Percentiles rank a stretch among this genome's conserved stretches.
These are phyloP conservation scores for Trichoderma koningiopsis DNA, from an alignment of 2,329 filamentous ascomycete genomes.

Conservation along the genomic window DNA sequence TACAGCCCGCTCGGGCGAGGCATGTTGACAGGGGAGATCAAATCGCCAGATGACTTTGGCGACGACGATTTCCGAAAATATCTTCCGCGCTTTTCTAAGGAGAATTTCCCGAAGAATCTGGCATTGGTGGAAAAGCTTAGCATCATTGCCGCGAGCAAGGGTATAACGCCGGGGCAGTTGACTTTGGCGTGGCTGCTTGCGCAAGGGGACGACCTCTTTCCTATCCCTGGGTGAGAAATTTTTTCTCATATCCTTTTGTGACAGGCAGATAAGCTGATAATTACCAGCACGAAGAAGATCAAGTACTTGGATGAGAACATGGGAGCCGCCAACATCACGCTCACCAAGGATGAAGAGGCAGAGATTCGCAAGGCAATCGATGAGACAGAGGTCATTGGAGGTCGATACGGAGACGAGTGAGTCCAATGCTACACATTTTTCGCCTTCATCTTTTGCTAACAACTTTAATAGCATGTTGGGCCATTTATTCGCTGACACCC, in stretches of 20 bases:
- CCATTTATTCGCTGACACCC: constrained; percentile 9
- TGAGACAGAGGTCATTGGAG: constrained; percentile 35
- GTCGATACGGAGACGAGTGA: constrained; percentile 30
- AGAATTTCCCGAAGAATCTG: constrained; percentile 49
- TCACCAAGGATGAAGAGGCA: constrained; percentile 41
- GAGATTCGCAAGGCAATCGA: constrained; percentile 37
- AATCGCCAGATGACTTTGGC: constrained; percentile 47
- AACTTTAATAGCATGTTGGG: neutral
- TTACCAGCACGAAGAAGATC: constrained; percentile 45
- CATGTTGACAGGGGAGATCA: constrained; percentile 55
- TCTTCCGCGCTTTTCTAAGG: constrained; percentile 28
- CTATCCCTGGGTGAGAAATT: constrained; percentile 49
- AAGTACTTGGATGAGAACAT: constrained; percentile 52
- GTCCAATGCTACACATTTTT: neutral
- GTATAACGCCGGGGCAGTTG: constrained; percentile 57
- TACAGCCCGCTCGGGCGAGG: constrained; percentile 64
- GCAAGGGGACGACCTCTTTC: constrained; percentile 62
- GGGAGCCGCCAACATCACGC: constrained; percentile 36
- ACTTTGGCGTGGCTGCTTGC: constrained; percentile 65
- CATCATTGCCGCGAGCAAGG: constrained; percentile 55
- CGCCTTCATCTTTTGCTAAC: neutral
- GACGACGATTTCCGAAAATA: constrained; percentile 44
- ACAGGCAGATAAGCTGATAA: neutral
- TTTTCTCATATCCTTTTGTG: neutral
- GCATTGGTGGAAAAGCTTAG: constrained; percentile 53